Evolutionary conservation across 148 eudicot species (phyloP), one percentile per base, ranked within the genome.

Genomic region (Amaranthus palmeri): DNA sequence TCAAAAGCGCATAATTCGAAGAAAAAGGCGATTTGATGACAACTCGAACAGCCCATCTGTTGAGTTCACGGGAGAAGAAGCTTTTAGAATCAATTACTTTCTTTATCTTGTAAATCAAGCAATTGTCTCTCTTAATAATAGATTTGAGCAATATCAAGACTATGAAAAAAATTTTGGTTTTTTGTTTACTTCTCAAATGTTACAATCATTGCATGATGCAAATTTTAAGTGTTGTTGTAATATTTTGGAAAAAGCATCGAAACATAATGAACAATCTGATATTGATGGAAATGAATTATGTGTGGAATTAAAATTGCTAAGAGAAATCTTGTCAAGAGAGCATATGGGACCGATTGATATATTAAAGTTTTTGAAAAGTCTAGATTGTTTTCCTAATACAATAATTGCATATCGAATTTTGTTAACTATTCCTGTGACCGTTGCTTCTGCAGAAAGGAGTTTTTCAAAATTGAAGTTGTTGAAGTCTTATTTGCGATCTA

Each of bases 101-200:
- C 42, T 75, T 8, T 63, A 54, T 15, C 70, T 74, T 8, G 36
- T 74, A 54, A 78, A 79, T 74, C 78, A 79, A 70, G 67, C 82
- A 9, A 40, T 63, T 5, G 8, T 18, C 45, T 63, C 67, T 12
- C 50, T 63, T 11, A 43, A 43, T 42, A 7, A 47, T 8, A 65
- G 76, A 14, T 71, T 77, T 72, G 72, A 72, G 36, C 67, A 72
- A 67, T 72, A 54, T n/a, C 43, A 67, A 18, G 17, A 56, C 17
- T 77, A 65, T 72, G 72, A 72, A 59, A 77, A 58, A 12, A 45
- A 43, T 0, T 13, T 72, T 77, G 76, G 72, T 14, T 77, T 72
- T 45, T 55, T 77, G 58, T 72, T 77, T 4, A 4, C 53, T 3
- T 64, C 51, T 13, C 55, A 65, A 3, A 66, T 7, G 58, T 66